Percentiles rank a stretch among this genome's conserved stretches.
These are phyloP conservation scores for Discostella pseudostelligera DNA, from an alignment of 108 stramenopile species.

Conservation along the genomic window DNA sequence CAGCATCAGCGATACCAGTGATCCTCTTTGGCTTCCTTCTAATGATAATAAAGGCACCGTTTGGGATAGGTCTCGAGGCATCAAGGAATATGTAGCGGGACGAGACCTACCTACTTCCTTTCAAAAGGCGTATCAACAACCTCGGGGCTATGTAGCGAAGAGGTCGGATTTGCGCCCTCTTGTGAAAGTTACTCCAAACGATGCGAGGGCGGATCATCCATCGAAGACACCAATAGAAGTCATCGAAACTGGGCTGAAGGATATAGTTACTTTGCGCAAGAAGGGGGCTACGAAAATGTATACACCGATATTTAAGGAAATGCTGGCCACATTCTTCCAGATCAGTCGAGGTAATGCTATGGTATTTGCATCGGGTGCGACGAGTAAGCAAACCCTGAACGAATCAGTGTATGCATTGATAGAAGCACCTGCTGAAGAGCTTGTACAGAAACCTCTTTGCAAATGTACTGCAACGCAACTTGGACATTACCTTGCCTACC, in stretches of 20 bases:
- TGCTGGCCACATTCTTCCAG: constrained; percentile 18
- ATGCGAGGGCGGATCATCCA: neutral
- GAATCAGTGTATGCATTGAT: constrained; percentile 17
- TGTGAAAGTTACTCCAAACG: neutral
- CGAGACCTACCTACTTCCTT: constrained; percentile 43
- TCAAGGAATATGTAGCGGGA: constrained; percentile 51
- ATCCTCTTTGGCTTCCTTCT: constrained; percentile 3
- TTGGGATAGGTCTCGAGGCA: constrained; percentile 47
- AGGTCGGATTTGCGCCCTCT: constrained; percentile 10
- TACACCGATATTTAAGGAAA: constrained; percentile 21
- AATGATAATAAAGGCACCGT: constrained; percentile 25
- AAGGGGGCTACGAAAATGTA: constrained; percentile 23
- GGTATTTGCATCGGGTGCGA: constrained; percentile 13
- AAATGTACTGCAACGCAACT: constrained; percentile 29
- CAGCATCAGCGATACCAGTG: constrained; percentile 4
- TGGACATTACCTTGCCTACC: constrained; percentile 11
- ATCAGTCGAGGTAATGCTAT: constrained; percentile 30
- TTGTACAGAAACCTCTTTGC: constrained; percentile 19
- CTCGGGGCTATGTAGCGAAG: constrained; percentile 23
- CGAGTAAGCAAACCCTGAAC: constrained; percentile 8
- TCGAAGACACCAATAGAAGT: constrained; percentile 7
- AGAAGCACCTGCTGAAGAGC: constrained; percentile 1
- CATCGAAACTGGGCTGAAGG: constrained; percentile 11
- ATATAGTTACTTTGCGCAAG: constrained; percentile 6
- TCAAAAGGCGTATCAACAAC: constrained; percentile 34